Conservation (phyloP, 306 rosid genomes). For the Biancaea sappan region DNA sequence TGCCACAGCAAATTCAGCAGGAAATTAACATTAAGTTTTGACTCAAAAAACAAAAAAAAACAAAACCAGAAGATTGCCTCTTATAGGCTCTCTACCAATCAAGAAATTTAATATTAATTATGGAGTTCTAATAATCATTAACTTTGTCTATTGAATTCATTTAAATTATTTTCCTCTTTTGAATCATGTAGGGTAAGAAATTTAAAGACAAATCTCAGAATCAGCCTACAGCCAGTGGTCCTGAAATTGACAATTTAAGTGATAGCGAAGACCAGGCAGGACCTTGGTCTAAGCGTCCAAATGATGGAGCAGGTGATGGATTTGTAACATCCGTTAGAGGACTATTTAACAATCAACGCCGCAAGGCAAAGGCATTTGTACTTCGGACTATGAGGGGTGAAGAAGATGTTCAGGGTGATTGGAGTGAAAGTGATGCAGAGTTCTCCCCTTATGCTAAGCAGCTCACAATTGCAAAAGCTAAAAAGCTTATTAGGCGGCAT, state of each 20-base stretch:
- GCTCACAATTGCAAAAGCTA: conserved; percentile 81
- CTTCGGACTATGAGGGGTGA: conserved; percentile 83
- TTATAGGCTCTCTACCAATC: conserved; percentile 11
- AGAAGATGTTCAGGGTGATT: conserved; percentile 73
- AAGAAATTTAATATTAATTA: conserved; percentile 19
- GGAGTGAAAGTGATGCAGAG: conserved; percentile 74
- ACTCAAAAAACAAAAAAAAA: not conserved
- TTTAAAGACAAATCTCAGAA: conserved; percentile 79
- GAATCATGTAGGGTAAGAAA: conserved; percentile 74
- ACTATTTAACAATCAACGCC: conserved; percentile 79
- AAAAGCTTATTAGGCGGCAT: conserved; percentile 76
- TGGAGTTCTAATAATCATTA: conserved; percentile 17
- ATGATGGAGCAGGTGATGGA: conserved; percentile 95
- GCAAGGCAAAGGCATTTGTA: conserved; percentile 85
- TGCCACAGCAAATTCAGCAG: conserved; percentile 28
- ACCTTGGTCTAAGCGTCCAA: conserved; percentile 78
- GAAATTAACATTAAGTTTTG: not conserved
- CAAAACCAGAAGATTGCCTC: not conserved
- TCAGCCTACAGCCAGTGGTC: conserved; percentile 48
- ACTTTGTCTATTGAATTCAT: conserved; percentile 19
- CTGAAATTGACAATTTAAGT: conserved; percentile 61
- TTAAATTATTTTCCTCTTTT: conserved; percentile 23
- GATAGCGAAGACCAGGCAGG: conserved; percentile 76
- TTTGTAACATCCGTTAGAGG: conserved; percentile 94
- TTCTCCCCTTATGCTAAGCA: conserved; percentile 77